These are phyloP conservation scores for Basipetospora chlamydospora DNA, from an alignment of 2,329 filamentous ascomycete species.

Conservation along the genomic window DNA sequence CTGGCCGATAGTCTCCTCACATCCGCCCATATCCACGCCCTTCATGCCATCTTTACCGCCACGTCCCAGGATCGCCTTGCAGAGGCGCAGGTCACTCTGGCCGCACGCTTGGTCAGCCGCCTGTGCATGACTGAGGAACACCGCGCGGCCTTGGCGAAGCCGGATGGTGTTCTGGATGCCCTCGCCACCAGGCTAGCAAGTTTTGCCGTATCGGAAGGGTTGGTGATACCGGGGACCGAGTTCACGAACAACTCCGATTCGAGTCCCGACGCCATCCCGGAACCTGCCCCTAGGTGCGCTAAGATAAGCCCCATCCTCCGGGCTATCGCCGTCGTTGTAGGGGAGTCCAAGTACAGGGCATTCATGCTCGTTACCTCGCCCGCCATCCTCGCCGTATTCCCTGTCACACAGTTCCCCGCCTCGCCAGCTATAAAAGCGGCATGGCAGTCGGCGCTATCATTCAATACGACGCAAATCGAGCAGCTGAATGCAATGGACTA, in stretches of 20 bases:
- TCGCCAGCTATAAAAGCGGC: background rate
- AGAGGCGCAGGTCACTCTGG: conserved; percentile 48
- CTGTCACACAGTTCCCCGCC: conserved; percentile 30
- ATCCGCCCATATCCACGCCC: conserved; percentile 41
- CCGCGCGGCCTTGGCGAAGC: conserved; percentile 54
- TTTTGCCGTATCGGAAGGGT: conserved; percentile 52
- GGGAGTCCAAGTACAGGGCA: conserved; percentile 64
- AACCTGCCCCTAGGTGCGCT: conserved; percentile 41
- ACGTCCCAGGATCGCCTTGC: conserved; percentile 32
- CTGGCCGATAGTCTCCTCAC: conserved; percentile 54
- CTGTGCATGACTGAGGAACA: conserved; percentile 57
- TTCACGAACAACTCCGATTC: conserved; percentile 29
- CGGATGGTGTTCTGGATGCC: conserved; percentile 58
- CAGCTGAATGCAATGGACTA: conserved; percentile 45
- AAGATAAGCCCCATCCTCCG: conserved; percentile 59
- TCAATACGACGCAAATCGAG: conserved; percentile 9
- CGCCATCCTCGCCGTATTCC: conserved; percentile 54
- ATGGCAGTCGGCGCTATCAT: conserved; percentile 2
- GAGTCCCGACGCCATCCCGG: conserved; percentile 34
- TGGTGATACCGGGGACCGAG: conserved; percentile 53
- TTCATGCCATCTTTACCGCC: conserved; percentile 52
- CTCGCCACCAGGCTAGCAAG: conserved; percentile 60
- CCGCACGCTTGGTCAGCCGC: conserved; percentile 38
- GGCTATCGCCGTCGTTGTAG: conserved; percentile 62
- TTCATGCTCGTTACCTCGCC: conserved; percentile 57